These are phyloP conservation scores for Teratosphaeria viscida DNA, from an alignment of 2,329 filamentous ascomycete species.

Conservation along the genomic window DNA sequence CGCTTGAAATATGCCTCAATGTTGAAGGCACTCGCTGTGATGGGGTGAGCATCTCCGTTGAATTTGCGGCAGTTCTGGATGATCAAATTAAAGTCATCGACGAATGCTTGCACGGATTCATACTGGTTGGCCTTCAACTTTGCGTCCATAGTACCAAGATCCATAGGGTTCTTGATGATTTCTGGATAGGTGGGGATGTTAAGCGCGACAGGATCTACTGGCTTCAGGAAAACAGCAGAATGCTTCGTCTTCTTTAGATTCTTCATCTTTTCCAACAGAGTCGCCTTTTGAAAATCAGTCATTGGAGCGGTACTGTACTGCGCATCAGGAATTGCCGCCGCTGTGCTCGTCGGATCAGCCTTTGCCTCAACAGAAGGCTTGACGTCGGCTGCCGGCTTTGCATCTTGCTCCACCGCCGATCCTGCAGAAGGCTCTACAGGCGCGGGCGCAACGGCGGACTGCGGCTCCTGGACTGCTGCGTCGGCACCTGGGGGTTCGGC, in stretches of 20 bases:
- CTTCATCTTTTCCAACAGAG: conserved; percentile 55
- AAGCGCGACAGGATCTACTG: conserved; percentile 68
- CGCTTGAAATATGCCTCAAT: conserved; percentile 50
- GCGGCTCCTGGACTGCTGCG: background rate
- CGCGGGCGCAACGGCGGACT: background rate
- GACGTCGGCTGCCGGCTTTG: conserved; percentile 1
- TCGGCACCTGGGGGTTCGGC: background rate
- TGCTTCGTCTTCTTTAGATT: conserved; percentile 80
- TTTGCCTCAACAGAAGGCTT: conserved; percentile 13
- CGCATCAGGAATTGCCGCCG: conserved; percentile 10
- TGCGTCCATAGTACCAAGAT: conserved; percentile 70
- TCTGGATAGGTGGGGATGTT: conserved; percentile 64
- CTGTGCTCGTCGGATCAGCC: conserved; percentile 2
- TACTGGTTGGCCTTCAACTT: conserved; percentile 67
- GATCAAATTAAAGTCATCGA: conserved; percentile 65
- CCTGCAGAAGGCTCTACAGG: background rate
- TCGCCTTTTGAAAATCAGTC: conserved; percentile 49
- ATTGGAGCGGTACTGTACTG: conserved; percentile 37
- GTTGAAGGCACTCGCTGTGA: conserved; percentile 58
- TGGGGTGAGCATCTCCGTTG: conserved; percentile 68
- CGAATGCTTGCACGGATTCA: conserved; percentile 58
- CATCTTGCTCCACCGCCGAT: conserved; percentile 17
- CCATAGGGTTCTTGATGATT: conserved; percentile 69
- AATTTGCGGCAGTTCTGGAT: conserved; percentile 69
- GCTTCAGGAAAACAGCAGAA: conserved; percentile 62